Percentiles rank a stretch among this genome's conserved stretches.
These are phyloP conservation scores for Mycocentrospora acerina DNA, from an alignment of 2,329 filamentous ascomycete species.

Conservation along the genomic window DNA sequence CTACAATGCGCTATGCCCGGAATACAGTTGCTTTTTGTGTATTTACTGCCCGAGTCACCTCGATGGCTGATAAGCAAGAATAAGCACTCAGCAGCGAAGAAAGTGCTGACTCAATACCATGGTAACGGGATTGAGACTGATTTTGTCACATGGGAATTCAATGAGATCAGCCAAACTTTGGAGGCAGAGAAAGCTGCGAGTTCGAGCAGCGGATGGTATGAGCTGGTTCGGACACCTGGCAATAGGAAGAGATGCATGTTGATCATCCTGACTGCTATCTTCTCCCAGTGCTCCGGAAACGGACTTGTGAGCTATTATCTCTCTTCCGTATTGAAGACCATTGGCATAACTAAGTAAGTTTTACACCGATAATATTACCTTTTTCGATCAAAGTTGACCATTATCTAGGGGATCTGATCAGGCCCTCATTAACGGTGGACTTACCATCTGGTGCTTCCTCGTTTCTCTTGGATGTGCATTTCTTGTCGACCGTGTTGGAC, in stretches of 20 bases:
- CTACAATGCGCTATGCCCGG: constrained; percentile 61
- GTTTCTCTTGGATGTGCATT: constrained; percentile 47
- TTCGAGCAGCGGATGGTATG: constrained; percentile 14
- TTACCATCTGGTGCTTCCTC: constrained; percentile 64
- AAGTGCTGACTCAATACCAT: constrained; percentile 16
- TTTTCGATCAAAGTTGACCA: constrained; percentile 40
- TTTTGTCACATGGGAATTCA: constrained; percentile 19
- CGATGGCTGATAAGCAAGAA: constrained; percentile 16
- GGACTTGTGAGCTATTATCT: constrained; percentile 17
- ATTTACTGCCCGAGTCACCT: constrained; percentile 58
- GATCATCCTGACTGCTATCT: constrained; percentile 14
- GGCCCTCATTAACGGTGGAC: constrained; percentile 47
- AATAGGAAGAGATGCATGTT: constrained; percentile 18
- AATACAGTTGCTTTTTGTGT: constrained; percentile 63
- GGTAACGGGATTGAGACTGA: constrained; percentile 15
- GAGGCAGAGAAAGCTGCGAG: constrained; percentile 13
- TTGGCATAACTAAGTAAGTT: constrained; percentile 22
- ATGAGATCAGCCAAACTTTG: constrained; percentile 17
- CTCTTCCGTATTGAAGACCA: constrained; percentile 12
- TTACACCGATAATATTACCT: constrained; percentile 19
- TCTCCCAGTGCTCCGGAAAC: constrained; percentile 20
- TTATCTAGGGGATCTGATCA: constrained; percentile 33
- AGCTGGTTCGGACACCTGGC: constrained; percentile 16
- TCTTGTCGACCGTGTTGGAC: constrained; percentile 34
- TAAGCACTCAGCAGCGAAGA: constrained; percentile 9